Conservation (phyloP, 2,329 filamentous ascomycete species). For the Pyrenochaeta sp. region DNA sequence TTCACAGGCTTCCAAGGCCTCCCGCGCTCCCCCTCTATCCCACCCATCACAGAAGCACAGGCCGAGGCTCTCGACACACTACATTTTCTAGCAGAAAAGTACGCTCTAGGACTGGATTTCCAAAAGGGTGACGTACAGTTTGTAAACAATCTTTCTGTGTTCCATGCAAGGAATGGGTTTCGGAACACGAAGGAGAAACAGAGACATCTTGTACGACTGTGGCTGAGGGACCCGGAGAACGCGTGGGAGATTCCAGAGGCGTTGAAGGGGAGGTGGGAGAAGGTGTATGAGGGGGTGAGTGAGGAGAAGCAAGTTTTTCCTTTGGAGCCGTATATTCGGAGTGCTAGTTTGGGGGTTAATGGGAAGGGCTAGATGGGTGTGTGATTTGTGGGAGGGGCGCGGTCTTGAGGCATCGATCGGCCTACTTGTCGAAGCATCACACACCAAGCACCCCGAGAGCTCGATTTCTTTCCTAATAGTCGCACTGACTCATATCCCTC, state of each 20-base stretch:
- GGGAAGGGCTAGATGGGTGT: background rate
- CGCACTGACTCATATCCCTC: too few species aligned
- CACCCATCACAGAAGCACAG: conserved; percentile 59
- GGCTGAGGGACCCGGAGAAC: conserved; percentile 58
- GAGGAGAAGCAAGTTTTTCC: conserved; percentile 65
- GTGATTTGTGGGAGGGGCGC: too few species aligned
- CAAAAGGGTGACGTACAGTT: conserved; percentile 58
- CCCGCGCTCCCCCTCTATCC: conserved; percentile 63
- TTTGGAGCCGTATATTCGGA: conserved; percentile 53
- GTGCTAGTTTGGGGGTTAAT: conserved; percentile 13
- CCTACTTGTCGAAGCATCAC: too few species aligned
- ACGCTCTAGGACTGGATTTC: conserved; percentile 50
- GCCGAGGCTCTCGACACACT: conserved; percentile 57
- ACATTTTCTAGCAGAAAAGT: conserved; percentile 54
- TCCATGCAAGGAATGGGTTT: conserved; percentile 61
- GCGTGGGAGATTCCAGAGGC: conserved; percentile 55
- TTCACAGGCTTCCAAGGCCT: conserved; percentile 63
- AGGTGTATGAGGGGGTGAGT: conserved; percentile 62
- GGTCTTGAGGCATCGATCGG: too few species aligned
- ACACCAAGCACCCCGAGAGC: too few species aligned
- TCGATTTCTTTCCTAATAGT: too few species aligned
- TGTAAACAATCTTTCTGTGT: conserved; percentile 62
- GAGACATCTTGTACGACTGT: conserved; percentile 59
- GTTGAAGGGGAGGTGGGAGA: conserved; percentile 58
- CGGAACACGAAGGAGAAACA: conserved; percentile 49